Percentiles rank a stretch among this genome's conserved stretches.
These are phyloP conservation scores for Trichoderma sp. DNA, from an alignment of 2,329 filamentous ascomycete species.

Conservation along the genomic window DNA sequence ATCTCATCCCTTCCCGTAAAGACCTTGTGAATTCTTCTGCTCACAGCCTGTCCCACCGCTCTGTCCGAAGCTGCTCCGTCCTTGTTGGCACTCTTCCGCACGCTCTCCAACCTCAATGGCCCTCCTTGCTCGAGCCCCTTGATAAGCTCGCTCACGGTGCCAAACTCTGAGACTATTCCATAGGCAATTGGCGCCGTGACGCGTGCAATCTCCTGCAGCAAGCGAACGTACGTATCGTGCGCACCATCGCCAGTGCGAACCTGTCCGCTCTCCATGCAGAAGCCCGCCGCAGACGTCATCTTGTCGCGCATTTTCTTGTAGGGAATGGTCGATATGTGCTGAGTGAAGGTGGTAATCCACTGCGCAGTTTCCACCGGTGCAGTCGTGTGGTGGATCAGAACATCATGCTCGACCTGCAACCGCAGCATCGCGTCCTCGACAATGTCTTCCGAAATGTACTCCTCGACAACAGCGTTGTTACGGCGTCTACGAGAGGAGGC, in stretches of 20 bases:
- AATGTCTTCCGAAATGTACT: constrained; percentile 62
- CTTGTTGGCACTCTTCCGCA: constrained; percentile 55
- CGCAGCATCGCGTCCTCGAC: constrained; percentile 69
- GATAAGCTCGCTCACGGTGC: constrained; percentile 55
- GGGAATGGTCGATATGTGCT: constrained; percentile 73
- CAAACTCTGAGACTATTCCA: constrained; percentile 62
- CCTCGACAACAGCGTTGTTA: constrained; percentile 37
- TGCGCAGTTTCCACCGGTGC: constrained; percentile 62
- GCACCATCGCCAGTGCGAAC: constrained; percentile 65
- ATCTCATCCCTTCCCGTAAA: constrained; percentile 55
- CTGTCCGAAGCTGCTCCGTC: constrained; percentile 55
- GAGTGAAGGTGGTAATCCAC: constrained; percentile 71
- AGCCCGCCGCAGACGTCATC: constrained; percentile 54
- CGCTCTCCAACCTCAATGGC: constrained; percentile 58
- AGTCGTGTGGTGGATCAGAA: constrained; percentile 67
- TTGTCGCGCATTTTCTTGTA: constrained; percentile 58
- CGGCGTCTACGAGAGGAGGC: constrained; percentile 33
- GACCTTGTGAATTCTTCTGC: constrained; percentile 56
- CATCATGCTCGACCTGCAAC: constrained; percentile 64
- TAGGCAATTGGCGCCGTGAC: constrained; percentile 71
- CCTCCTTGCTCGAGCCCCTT: constrained; percentile 57
- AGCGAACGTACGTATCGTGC: constrained; percentile 66
- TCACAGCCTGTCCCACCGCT: constrained; percentile 55
- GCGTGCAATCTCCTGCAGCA: constrained; percentile 72
- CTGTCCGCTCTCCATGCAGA: constrained; percentile 78